These are phyloP conservation scores for Drechslerella stenobrocha DNA, from an alignment of 2,329 filamentous ascomycete species.

Conservation along the genomic window DNA sequence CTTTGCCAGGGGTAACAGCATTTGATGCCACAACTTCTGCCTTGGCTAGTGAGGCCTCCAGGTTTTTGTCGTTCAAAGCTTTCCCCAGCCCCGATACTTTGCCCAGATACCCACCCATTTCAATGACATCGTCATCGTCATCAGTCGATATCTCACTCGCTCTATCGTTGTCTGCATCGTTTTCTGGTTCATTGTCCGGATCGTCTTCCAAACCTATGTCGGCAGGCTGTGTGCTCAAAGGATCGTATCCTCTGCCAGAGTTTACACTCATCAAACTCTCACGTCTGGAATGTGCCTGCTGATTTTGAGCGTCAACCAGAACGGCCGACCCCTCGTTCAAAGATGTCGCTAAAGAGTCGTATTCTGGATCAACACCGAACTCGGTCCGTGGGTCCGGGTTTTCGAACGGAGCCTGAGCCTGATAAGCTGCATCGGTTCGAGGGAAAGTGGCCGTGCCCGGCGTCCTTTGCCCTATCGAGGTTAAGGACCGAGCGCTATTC, in stretches of 20 bases:
- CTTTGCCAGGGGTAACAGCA: constrained; percentile 19
- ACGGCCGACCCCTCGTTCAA: constrained; percentile 35
- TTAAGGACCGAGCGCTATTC: constrained; percentile 31
- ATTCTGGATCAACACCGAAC: constrained; percentile 32
- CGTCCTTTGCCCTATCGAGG: constrained; percentile 36
- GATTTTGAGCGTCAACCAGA: constrained; percentile 33
- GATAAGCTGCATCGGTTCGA: constrained; percentile 16
- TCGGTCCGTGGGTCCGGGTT: constrained; percentile 26
- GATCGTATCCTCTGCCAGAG: constrained; percentile 31
- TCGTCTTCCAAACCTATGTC: constrained; percentile 35
- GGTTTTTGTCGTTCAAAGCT: constrained; percentile 42
- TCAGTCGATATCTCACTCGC: constrained; percentile 45
- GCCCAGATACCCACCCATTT: constrained; percentile 44
- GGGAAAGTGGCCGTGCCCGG: constrained; percentile 37
- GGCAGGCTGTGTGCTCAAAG: constrained; percentile 18
- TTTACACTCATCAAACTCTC: constrained; percentile 42
- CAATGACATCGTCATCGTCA: constrained; percentile 42
- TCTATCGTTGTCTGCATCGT: constrained; percentile 37
- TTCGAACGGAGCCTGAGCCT: constrained; percentile 34
- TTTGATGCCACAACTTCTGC: constrained; percentile 25
- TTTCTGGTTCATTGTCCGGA: constrained; percentile 5
- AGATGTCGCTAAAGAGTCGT: constrained; percentile 32
- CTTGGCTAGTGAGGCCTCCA: constrained; percentile 28
- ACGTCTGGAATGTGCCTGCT: constrained; percentile 30
- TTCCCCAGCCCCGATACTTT: constrained; percentile 47